These are phyloP conservation scores for Saccharomycopsis malanga DNA, from an alignment of 805 yeast genomes.

Conservation along the genomic window DNA sequence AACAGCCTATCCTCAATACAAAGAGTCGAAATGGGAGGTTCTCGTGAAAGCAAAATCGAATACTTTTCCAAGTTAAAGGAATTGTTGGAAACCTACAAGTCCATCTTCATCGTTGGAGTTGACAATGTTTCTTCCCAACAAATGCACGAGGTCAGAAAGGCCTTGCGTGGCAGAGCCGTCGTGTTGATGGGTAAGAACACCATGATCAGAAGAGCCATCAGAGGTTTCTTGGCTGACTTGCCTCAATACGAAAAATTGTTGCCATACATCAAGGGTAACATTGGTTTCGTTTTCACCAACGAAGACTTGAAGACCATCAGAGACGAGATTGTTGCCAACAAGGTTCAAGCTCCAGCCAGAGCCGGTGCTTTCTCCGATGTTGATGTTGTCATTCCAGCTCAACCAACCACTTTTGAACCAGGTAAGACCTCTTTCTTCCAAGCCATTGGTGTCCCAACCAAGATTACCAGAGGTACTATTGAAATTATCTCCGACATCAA, in stretches of 20 bases:
- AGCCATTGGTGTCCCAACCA: conserved; percentile 99
- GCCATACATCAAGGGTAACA: conserved; percentile 95
- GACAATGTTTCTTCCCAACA: conserved; percentile 99
- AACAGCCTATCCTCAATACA: conserved; percentile 74
- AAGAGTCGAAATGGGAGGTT: conserved; percentile 99
- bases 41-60: conserved; percentile 94
- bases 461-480: conserved; percentile 99
- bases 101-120: conserved; percentile 98
- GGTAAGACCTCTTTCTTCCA: conserved; percentile 99
- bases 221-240: conserved; percentile 87
- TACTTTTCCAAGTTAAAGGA: conserved; percentile 94
- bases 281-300: conserved; percentile 99
- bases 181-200: conserved; percentile 99
- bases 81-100: conserved; percentile 93
- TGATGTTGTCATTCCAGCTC: conserved; percentile 97
- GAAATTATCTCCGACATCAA: conserved; percentile 96
- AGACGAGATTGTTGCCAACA: conserved; percentile 81
- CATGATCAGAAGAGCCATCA: conserved; percentile 99
- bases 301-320: conserved; percentile 85
- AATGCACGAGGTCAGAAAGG: conserved; percentile 99
- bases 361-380: conserved; percentile 99
- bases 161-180: conserved; percentile 90
- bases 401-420: conserved; percentile 99
- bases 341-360: conserved; percentile 99
- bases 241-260: conserved; percentile 94